These are phyloP conservation scores for Nigrospora oryzae DNA, from an alignment of 2,329 filamentous ascomycete genomes.

Conservation along the genomic window DNA sequence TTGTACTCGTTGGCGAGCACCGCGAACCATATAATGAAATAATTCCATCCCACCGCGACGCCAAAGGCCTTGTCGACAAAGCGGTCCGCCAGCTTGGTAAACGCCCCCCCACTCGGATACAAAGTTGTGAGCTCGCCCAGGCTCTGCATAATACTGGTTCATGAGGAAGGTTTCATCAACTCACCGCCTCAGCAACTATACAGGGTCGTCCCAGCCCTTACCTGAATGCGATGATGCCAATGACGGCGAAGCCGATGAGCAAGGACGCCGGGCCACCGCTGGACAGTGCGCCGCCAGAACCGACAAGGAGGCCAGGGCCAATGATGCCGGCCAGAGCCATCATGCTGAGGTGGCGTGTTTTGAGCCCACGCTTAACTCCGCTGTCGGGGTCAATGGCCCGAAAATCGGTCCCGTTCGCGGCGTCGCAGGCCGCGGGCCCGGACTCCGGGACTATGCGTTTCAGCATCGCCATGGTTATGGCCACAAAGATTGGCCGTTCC, in stretches of 20 bases:
- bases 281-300: slow-evolving; percentile 59
- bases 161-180: background rate
- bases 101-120: slow-evolving; percentile 63
- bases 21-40: slow-evolving; percentile 59
- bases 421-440: no score
- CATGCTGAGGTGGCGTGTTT: slow-evolving; percentile 52
- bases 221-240: slow-evolving; percentile 56
- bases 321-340: slow-evolving; percentile 51
- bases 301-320: slow-evolving; percentile 57
- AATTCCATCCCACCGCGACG: slow-evolving; percentile 64
- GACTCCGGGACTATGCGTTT: no score
- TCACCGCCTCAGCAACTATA: background rate
- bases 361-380: slow-evolving; percentile 61
- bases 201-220: slow-evolving; percentile 27
- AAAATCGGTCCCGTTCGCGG: slow-evolving; percentile 21
- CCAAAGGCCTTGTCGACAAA: slow-evolving; percentile 65
- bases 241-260: slow-evolving; percentile 64
- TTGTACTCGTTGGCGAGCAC: slow-evolving; percentile 67
- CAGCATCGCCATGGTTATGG: no score
- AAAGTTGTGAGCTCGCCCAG: slow-evolving; percentile 68
- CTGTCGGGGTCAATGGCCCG: slow-evolving; percentile 47
- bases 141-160: slow-evolving; percentile 59
- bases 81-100: slow-evolving; percentile 61
- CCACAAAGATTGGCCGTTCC: no score
- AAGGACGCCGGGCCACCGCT: slow-evolving; percentile 63